Conservation (phyloP, 192 early-diverging fungal species). For the Coemansia guatemalensis region DNA sequence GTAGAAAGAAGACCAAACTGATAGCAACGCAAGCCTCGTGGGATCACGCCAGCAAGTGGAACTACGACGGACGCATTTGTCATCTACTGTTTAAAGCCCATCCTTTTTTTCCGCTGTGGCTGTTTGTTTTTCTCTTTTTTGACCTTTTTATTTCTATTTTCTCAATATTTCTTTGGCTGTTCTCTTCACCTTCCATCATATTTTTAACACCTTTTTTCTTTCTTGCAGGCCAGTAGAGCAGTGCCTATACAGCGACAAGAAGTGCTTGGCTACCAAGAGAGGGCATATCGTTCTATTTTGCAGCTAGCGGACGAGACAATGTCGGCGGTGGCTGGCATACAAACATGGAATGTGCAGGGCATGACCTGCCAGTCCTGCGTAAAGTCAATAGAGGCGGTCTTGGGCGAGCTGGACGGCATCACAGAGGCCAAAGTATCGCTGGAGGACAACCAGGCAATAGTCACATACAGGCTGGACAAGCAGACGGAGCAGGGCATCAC, state of each 20-base stretch:
- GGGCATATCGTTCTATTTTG: background rate
- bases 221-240: background rate
- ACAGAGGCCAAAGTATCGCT: constrained; percentile 59
- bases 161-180: constrained; percentile 3
- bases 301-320: background rate
- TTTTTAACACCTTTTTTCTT: background rate
- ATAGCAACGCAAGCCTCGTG: background rate
- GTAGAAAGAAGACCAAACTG: background rate
- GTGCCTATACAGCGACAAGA: background rate
- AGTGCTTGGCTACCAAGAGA: background rate
- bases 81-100: background rate
- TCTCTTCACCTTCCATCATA: background rate
- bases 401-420: constrained; percentile 59
- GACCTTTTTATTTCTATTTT: constrained; percentile 10
- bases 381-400: constrained; percentile 61
- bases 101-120: background rate
- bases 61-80: background rate
- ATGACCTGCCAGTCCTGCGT: constrained; percentile 93
- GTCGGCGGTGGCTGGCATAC: constrained; percentile 12
- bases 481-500: constrained; percentile 22
- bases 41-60: too few species aligned
- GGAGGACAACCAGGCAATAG: constrained; percentile 56
- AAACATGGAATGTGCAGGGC: constrained; percentile 52
- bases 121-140: constrained; percentile 3
- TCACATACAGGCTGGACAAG: constrained; percentile 1